Percentiles rank a stretch among this genome's conserved stretches.
These are phyloP conservation scores for Heracleum sosnowskyi DNA, from an alignment of 129 eudicot species.

Conservation along the genomic window DNA sequence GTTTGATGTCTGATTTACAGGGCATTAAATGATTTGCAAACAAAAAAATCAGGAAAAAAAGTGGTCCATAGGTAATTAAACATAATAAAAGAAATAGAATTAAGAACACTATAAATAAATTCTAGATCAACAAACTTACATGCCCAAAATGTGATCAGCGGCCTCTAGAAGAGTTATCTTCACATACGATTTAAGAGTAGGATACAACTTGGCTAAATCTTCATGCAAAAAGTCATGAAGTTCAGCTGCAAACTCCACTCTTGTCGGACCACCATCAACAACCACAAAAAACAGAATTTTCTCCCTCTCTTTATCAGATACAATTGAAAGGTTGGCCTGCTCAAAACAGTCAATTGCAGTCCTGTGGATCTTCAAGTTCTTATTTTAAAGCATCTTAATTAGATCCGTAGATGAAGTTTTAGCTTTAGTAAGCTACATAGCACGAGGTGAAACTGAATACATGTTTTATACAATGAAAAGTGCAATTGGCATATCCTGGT, in stretches of 20 bases:
- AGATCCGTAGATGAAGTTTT: not conserved
- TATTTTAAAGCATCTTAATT: slow-evolving; percentile 6
- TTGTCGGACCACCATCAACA: slow-evolving; percentile 85
- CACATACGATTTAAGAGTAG: slow-evolving; percentile 37
- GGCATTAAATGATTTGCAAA: not conserved
- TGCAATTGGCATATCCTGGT: not conserved
- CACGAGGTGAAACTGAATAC: not conserved
- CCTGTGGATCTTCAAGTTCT: slow-evolving; percentile 76
- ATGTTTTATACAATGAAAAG: not conserved
- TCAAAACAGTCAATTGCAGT: slow-evolving; percentile 56
- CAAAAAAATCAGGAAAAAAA: not conserved
- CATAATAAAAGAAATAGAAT: not conserved
- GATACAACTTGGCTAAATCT: slow-evolving; percentile 51
- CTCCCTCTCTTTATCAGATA: slow-evolving; percentile 62
- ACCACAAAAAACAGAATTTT: slow-evolving; percentile 69
- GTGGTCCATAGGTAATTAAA: not conserved
- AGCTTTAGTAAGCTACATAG: not conserved
- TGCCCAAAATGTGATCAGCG: slow-evolving; percentile 61
- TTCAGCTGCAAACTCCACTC: slow-evolving; percentile 85
- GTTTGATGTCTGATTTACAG: no score
- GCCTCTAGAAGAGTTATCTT: slow-evolving; percentile 77
- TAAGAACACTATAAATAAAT: not conserved
- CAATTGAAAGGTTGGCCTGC: no score
- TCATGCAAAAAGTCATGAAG: slow-evolving; percentile 71
- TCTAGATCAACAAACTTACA: slow-evolving; percentile 29